These are phyloP conservation scores for Fonsecaea monophora DNA, from an alignment of 2,329 filamentous ascomycete genomes.

Conservation along the genomic window DNA sequence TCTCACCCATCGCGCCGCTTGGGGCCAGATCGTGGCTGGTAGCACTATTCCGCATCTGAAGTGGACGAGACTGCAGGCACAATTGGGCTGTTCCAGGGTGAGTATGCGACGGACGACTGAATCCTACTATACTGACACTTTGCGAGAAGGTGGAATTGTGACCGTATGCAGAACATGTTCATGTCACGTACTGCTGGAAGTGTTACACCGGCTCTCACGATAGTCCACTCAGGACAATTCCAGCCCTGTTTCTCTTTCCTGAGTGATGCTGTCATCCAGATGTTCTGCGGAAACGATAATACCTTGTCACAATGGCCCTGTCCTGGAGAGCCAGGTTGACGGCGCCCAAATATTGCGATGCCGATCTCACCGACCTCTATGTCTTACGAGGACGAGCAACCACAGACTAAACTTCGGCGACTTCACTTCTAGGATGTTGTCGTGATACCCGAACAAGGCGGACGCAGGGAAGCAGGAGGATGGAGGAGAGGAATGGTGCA, in stretches of 20 bases:
- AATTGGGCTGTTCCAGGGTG: neutral
- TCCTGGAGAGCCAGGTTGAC: too few species aligned
- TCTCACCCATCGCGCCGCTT: neutral
- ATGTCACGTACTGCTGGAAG: neutral
- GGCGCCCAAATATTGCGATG: neutral
- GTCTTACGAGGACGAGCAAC: neutral
- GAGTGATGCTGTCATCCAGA: neutral
- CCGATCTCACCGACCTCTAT: neutral
- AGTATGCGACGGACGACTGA: neutral
- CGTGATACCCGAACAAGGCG: neutral
- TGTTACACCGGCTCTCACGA: neutral
- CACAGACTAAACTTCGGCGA: neutral
- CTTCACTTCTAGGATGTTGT: neutral
- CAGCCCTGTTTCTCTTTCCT: neutral
- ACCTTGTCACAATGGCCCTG: neutral
- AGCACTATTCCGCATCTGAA: neutral
- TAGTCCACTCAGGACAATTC: neutral
- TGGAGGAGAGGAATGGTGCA: neutral
- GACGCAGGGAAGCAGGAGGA: neutral
- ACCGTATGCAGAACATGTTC: slow-evolving; percentile 14
- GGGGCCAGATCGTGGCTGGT: slow-evolving; percentile 5
- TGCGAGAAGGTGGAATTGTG: slow-evolving; percentile 5
- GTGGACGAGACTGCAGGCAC: neutral
- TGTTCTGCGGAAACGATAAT: neutral
- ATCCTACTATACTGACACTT: neutral